Percentiles rank a stretch among this genome's conserved stretches.
Evolutionary conservation across 177 flowering plant genomes (phyloP).

Genomic region (Vitis hybrid): DNA sequence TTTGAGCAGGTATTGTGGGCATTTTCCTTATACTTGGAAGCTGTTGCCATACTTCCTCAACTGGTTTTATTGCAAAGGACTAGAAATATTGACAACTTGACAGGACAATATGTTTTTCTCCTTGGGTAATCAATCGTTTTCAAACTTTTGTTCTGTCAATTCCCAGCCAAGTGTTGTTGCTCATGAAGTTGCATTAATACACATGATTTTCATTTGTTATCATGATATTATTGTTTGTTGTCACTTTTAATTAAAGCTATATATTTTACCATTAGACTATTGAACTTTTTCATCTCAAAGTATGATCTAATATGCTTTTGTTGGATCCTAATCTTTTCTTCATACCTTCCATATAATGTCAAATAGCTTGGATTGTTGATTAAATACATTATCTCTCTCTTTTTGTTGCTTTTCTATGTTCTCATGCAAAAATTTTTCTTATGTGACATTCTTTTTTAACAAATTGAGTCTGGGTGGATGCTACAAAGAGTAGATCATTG

Average conservation of each 20-base stretch:
- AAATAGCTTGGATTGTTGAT: no score
- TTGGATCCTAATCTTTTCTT: no score
- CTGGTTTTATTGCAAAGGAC: conserved; percentile 90
- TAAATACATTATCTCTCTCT: no score
- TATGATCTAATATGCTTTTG: no score
- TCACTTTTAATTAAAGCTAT: neutral
- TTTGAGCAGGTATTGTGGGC: conserved; percentile 83
- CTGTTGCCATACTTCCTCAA: conserved; percentile 96
- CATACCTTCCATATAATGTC: no score
- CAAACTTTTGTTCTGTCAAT: neutral
- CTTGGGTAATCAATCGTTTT: conserved; percentile 59
- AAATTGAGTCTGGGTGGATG: no score
- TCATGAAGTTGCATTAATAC: neutral
- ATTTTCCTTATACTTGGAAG: conserved; percentile 87
- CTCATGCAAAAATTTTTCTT: no score
- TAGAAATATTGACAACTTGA: conserved; percentile 89
- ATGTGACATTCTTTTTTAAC: no score
- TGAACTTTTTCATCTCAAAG: no score
- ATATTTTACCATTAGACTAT: no score
- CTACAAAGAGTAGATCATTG: no score
- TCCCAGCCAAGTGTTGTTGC: neutral
- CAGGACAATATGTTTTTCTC: conserved; percentile 88
- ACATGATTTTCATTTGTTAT: neutral
- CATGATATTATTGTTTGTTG: neutral
- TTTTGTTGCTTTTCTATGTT: no score